phyloP scores from a whole-genome alignment of 805 yeast genomes.

The Metschnikowia matae region DNA sequence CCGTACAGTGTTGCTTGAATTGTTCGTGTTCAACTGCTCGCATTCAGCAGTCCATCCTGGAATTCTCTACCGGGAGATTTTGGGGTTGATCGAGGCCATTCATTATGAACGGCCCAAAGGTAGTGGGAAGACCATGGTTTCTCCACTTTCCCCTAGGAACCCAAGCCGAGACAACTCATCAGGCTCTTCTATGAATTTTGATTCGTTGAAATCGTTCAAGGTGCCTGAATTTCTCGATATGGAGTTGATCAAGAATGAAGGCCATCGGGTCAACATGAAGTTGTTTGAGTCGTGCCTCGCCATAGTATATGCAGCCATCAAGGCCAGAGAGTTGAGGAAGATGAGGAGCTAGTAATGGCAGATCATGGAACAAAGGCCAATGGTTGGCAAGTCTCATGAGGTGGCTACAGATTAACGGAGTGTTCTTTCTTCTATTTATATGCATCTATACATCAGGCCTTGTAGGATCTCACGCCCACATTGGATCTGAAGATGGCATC shows the following conservation, averaged over 20 bases:
- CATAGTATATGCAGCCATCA: conserved; percentile 7
- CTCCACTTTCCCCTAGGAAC: background rate
- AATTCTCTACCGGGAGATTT: background rate
- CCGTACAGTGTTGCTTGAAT: conserved; percentile 4
- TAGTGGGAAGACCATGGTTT: background rate
- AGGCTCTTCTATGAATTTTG: background rate
- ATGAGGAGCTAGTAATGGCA: background rate
- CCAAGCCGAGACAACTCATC: background rate
- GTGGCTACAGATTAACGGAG: background rate
- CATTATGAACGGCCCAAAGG: background rate
- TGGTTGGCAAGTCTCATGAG: background rate
- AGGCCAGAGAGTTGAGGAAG: conserved; percentile 4
- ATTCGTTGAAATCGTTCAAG: background rate
- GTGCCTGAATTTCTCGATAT: conserved; percentile 2
- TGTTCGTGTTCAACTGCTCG: conserved; percentile 8
- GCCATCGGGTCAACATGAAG: conserved; percentile 9
- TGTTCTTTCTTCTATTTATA: conserved; percentile 2
- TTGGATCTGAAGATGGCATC: conserved; percentile 88
- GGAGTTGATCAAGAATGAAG: conserved; percentile 5
- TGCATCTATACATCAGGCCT: conserved; percentile 42
- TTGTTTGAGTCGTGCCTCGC: conserved; percentile 12
- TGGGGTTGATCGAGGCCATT: background rate
- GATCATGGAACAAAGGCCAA: no score
- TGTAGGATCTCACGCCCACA: conserved; percentile 72
- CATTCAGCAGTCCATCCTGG: conserved; percentile 4